phyloP scores from a whole-genome alignment of 108 stramenopile species.

The Asterionellopsis glacialis region DNA sequence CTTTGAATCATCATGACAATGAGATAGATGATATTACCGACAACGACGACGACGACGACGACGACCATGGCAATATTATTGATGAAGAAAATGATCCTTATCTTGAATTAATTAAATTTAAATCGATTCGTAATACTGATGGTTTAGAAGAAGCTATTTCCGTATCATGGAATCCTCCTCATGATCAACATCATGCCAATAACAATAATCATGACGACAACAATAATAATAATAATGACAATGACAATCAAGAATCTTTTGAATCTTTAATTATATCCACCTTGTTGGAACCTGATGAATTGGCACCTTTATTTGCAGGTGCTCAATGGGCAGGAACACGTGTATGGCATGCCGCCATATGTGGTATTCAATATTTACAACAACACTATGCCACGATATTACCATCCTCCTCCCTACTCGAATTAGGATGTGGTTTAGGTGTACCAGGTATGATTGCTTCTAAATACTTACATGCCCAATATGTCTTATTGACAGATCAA shows the following conservation, averaged over 20 bases:
- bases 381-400: neutral
- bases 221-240: too few species aligned
- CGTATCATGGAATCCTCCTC: neutral
- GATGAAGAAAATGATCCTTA: constrained; percentile 2
- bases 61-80: neutral
- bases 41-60: too few species aligned
- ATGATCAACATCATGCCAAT: neutral
- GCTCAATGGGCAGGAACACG: constrained; percentile 86
- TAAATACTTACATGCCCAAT: constrained; percentile 21
- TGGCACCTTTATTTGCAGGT: constrained; percentile 81
- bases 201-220: neutral
- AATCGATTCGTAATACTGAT: constrained; percentile 3
- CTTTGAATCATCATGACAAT: too few species aligned
- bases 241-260: neutral
- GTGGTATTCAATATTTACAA: constrained; percentile 54
- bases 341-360: constrained; percentile 75
- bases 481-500: constrained; percentile 70
- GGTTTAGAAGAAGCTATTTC: constrained; percentile 7
- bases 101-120: constrained; percentile 2
- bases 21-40: too few species aligned
- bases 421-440: constrained; percentile 82
- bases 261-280: constrained; percentile 48
- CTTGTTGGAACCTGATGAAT: constrained; percentile 41
- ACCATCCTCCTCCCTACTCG: constrained; percentile 35
- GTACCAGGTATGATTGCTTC: constrained; percentile 70